phyloP scores from a whole-genome alignment of 2,329 filamentous ascomycete species.

The Arthrobotrys conoides region DNA sequence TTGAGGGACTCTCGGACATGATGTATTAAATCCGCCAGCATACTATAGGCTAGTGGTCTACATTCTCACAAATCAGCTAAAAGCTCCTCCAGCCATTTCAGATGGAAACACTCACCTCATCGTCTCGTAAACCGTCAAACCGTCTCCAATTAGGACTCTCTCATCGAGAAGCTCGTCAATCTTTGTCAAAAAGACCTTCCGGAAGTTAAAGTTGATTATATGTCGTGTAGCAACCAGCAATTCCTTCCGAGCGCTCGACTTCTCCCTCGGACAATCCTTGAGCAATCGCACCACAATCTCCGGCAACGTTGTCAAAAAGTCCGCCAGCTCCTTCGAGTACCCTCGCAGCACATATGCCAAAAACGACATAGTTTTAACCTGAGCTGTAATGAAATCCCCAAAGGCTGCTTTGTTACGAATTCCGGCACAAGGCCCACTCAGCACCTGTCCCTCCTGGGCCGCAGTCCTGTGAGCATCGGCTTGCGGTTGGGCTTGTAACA shows the following conservation, averaged over 20 bases:
- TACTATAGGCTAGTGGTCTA: slow-evolving; percentile 92
- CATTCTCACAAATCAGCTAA: background rate
- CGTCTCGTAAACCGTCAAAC: slow-evolving; percentile 94
- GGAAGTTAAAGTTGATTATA: slow-evolving; percentile 99
- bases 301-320: slow-evolving; percentile 88
- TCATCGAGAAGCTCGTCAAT: slow-evolving; percentile 97
- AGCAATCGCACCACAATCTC: slow-evolving; percentile 90
- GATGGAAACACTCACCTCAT: slow-evolving; percentile 71
- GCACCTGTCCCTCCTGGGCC: slow-evolving; percentile 81
- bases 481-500: slow-evolving; percentile 92
- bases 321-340: slow-evolving; percentile 86
- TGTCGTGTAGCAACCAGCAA: slow-evolving; percentile 95
- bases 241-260: slow-evolving; percentile 93
- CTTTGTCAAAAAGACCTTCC: slow-evolving; percentile 92
- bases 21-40: slow-evolving; percentile 97
- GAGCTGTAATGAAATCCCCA: slow-evolving; percentile 96
- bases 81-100: background rate
- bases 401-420: slow-evolving; percentile 96
- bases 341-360: slow-evolving; percentile 91
- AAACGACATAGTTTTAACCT: slow-evolving; percentile 99
- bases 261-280: slow-evolving; percentile 94
- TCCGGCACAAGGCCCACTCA: slow-evolving; percentile 91
- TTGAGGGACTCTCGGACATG: slow-evolving; percentile 91
- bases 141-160: slow-evolving; percentile 92
- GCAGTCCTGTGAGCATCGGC: slow-evolving; percentile 91